Conservation (phyloP, 2,329 filamentous ascomycete species). For the Ceratocystis alfenasii region DNA sequence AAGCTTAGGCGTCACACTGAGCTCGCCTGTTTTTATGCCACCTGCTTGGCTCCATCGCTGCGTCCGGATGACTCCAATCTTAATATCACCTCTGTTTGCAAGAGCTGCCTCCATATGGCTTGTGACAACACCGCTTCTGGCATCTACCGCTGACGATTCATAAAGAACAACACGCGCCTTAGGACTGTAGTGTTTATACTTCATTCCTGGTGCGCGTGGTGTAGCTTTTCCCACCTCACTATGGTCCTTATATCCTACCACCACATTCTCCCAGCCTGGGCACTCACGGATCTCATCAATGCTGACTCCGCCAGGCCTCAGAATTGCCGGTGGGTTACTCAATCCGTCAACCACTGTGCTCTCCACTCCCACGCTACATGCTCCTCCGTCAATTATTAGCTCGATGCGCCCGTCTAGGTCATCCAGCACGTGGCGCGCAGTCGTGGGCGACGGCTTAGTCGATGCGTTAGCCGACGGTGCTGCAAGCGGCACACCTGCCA, state of each 20-base stretch:
- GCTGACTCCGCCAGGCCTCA: constrained; percentile 77
- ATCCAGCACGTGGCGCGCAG: constrained; percentile 75
- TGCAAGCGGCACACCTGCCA: constrained; percentile 67
- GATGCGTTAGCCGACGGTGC: constrained; percentile 91
- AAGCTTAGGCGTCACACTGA: constrained; percentile 26
- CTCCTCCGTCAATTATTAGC: constrained; percentile 77
- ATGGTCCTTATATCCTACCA: constrained; percentile 66
- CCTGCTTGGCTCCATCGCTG: constrained; percentile 39
- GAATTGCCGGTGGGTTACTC: constrained; percentile 63
- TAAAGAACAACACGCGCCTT: constrained; percentile 76
- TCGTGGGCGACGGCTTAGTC: constrained; percentile 83
- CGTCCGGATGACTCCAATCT: constrained; percentile 45
- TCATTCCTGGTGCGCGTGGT: constrained; percentile 91
- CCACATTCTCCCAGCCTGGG: constrained; percentile 68
- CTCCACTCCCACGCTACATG: constrained; percentile 81
- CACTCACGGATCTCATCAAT: constrained; percentile 64
- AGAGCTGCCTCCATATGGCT: constrained; percentile 29
- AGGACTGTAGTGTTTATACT: constrained; percentile 96
- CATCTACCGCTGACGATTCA: constrained; percentile 40
- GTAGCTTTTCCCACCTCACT: constrained; percentile 50
- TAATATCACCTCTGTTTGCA: constrained; percentile 24
- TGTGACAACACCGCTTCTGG: constrained; percentile 30
- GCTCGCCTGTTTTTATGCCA: constrained; percentile 30
- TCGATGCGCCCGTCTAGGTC: constrained; percentile 74
- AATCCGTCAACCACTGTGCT: constrained; percentile 94